These are phyloP conservation scores for Saccharum spontaneum DNA, from an alignment of 176 grass and related monocot species.

Conservation along the genomic window DNA sequence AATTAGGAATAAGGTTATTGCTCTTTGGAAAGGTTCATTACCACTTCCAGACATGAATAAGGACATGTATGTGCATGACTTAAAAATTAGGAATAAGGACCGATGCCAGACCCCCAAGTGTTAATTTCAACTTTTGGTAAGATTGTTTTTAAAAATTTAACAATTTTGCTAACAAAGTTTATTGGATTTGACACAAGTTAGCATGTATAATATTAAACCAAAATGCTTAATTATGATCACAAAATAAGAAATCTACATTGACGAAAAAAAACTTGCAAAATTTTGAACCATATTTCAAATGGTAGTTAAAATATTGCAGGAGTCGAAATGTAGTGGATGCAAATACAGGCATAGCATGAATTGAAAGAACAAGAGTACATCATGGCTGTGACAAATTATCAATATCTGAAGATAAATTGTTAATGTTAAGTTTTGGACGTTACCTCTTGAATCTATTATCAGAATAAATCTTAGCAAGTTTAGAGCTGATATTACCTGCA, in stretches of 20 bases:
- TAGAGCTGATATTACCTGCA: constrained; percentile 85
- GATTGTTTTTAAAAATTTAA: background rate
- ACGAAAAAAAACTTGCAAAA: background rate
- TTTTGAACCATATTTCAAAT: background rate
- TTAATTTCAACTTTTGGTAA: background rate
- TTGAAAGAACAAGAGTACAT: constrained; percentile 15
- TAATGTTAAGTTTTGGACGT: background rate
- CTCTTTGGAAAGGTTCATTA: background rate
- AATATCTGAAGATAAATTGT: background rate
- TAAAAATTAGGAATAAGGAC: background rate
- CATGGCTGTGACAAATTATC: background rate
- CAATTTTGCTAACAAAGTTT: background rate
- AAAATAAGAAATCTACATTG: background rate
- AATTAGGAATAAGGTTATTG: background rate
- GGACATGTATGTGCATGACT: background rate
- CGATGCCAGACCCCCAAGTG: background rate
- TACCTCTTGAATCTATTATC: constrained; percentile 84
- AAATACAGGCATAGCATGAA: background rate
- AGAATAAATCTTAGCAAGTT: constrained; percentile 84
- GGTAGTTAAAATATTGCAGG: background rate
- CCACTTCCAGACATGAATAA: background rate
- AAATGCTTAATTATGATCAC: background rate
- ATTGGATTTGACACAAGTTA: background rate
- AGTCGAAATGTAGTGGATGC: background rate
- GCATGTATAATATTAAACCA: background rate